Evolutionary conservation across 129 eudicot genomes (phyloP).

Genomic region (Centella asiatica): DNA sequence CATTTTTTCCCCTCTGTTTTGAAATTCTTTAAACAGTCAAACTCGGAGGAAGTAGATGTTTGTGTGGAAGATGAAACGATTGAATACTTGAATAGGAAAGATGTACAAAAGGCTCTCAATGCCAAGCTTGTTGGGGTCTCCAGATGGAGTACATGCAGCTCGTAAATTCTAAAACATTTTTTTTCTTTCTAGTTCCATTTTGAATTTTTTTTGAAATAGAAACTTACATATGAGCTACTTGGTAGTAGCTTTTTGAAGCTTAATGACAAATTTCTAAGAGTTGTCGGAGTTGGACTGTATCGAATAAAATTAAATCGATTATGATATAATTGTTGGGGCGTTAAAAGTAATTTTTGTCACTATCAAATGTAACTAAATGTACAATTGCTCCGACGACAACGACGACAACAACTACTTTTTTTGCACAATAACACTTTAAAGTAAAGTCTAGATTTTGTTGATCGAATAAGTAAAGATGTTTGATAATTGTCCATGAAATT

Average conservation of each 20-base stretch:
- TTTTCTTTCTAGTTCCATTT: not conserved
- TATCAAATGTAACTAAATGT: too few species aligned
- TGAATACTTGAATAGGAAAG: slow-evolving; percentile 45
- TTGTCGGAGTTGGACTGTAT: too few species aligned
- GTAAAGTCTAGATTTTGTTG: too few species aligned
- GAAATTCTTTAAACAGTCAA: slow-evolving; percentile 21
- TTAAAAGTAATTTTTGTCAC: too few species aligned
- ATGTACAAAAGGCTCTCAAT: slow-evolving; percentile 50
- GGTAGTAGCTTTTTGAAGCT: too few species aligned
- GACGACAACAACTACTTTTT: too few species aligned
- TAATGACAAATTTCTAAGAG: too few species aligned
- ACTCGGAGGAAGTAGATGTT: slow-evolving; percentile 38
- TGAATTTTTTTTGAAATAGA: slow-evolving; percentile 4
- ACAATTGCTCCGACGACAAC: too few species aligned
- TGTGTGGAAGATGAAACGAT: slow-evolving; percentile 51
- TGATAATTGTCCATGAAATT: not conserved
- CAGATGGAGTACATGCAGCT: slow-evolving; percentile 42
- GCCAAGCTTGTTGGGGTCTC: slow-evolving; percentile 47
- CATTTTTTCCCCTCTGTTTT: not conserved
- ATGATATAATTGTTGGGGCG: too few species aligned
- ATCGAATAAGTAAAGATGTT: not conserved
- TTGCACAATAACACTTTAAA: too few species aligned
- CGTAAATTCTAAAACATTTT: slow-evolving; percentile 21
- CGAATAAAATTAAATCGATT: too few species aligned
- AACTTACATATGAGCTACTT: too few species aligned